Evolutionary conservation across 495 filamentous ascomycete species (phyloP), one percentile per base, ranked within the genome.

Genomic region (Cryomyces minteri): DNA sequence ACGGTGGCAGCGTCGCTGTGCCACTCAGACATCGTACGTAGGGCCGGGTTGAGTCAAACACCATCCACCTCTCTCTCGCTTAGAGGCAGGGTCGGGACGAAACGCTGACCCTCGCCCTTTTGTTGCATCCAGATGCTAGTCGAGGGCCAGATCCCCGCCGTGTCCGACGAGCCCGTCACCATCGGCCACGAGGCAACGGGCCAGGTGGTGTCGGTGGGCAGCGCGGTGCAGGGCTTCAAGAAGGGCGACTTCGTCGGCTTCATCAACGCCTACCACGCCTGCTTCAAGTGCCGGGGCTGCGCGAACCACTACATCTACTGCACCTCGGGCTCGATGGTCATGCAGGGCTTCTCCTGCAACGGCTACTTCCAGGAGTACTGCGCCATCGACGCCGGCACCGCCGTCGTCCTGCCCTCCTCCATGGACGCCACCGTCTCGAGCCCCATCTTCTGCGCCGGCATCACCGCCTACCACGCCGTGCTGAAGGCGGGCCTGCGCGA

Each of bases 351-450:
- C 40, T 47, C 46, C 0, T 11, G 43, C 18, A 48, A 60, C 47
- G 57, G 57, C 30, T 60, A 54, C 33, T 60, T 60, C 41, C 49
- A 52, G 34, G 50, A 57, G 34, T 60, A 60, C 47, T 55, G 46
- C 9, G 37, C 36, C n/a, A 51, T 60, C 11, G 53, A 57, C 41
- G 49, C 50, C 18, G 46, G 50, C 18, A 48, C 41, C 25, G 41
- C 52, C 0, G 56, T 57, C 42, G 48, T 49, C 1, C 43, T 60
- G 29, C 58, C 58, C 5, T 37, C 52, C 32, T 49, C 38, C 6
- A 43, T 60, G 48, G 57, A 60, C 44, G 44, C 50, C 5, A 51
- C 48, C n/a, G 37, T 39, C 12, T 50, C 55, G 39, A 54, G 56
- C 5, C 56, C 56, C n/a, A 32, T 61, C 4, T 58, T 60, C 48